Evolutionary conservation across 768 basidiomycete species (phyloP).

Genomic region (Termitomyces sp.): DNA sequence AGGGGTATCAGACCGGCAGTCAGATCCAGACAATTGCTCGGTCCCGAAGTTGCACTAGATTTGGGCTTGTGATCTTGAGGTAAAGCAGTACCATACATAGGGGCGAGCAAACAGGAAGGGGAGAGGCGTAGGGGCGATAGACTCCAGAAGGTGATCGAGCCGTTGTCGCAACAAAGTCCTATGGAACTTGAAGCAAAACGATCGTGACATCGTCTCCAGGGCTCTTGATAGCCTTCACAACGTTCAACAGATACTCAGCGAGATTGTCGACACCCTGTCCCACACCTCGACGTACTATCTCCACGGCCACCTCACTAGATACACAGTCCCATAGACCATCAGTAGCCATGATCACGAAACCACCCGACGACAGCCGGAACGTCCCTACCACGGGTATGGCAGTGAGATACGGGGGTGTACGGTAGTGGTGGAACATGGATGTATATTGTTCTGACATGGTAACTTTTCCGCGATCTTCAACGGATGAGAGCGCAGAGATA

Average conservation of each 20-base stretch:
- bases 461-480: slow-evolving; percentile 27
- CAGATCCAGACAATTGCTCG: not conserved
- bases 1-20: not conserved
- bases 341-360: slow-evolving; percentile 46
- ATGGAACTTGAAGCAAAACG: slow-evolving; percentile 18
- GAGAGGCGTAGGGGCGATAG: not conserved
- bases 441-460: slow-evolving; percentile 30
- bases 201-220: slow-evolving; percentile 34
- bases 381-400: slow-evolving; percentile 43
- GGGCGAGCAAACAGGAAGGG: too few species aligned
- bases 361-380: slow-evolving; percentile 27
- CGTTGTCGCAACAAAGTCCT: not conserved
- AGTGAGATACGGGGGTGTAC: slow-evolving; percentile 55
- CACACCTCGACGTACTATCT: slow-evolving; percentile 27
- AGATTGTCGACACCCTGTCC: slow-evolving; percentile 18
- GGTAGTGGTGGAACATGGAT: slow-evolving; percentile 38
- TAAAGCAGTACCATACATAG: not conserved
- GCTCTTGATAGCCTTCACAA: slow-evolving; percentile 14
- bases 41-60: too few species aligned
- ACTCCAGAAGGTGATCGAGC: not conserved
- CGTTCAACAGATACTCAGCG: slow-evolving; percentile 22
- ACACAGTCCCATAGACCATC: slow-evolving; percentile 55
- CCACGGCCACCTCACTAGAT: slow-evolving; percentile 41
- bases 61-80: not conserved
- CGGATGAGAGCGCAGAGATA: slow-evolving; percentile 26